Evolutionary conservation across 768 basidiomycete genomes (phyloP), one percentile per base, ranked within the genome.

Genomic region (Termitomyces titanicus): DNA sequence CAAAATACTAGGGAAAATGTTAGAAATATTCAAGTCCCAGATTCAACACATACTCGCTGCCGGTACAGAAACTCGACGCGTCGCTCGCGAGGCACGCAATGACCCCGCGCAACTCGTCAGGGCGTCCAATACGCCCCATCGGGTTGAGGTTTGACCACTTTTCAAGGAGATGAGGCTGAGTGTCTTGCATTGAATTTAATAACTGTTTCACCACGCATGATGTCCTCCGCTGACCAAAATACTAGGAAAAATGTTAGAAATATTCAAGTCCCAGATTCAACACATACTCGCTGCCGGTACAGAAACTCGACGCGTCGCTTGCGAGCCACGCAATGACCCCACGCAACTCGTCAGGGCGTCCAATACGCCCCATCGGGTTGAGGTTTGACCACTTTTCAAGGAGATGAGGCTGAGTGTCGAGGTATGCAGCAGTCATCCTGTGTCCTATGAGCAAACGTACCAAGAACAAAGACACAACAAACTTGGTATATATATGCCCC

Each of bases 271-370:
- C 15, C 13, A 22, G 18, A 31, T 10, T 3, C 9, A 10, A 5
- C 37, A 83, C 87, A 51, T 63, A 90, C 88, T 90, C 88, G 85
- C 88, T 89, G 1, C 88, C 88, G 0, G 89, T 91, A 63, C 86
- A 89, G 66, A 85, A 91, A 29, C 80, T 86, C 4, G 85, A 87
- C 45, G 89, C 88, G 55, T 89, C 87, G 59, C 82, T 83, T 25
- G 88, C 84, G 9, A 91, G 71, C 88, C 88, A 91, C 0, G 79
- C 70, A 44, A 82, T 73, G 0, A 88, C 86, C 0, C 89, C 89
- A 1, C 89, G 76, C 64, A 90, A 63, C 68, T 92, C 89, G 62
- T 90, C 87, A 0, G 84, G 79, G 9, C 85, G 72, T 5, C 89
- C 89, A 31, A 92, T 76, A 7, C 89, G 78, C 1, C 84, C 85